These are phyloP conservation scores for Sphaerulina vaccinii DNA, from an alignment of 2,329 filamentous ascomycete species.

Conservation along the genomic window DNA sequence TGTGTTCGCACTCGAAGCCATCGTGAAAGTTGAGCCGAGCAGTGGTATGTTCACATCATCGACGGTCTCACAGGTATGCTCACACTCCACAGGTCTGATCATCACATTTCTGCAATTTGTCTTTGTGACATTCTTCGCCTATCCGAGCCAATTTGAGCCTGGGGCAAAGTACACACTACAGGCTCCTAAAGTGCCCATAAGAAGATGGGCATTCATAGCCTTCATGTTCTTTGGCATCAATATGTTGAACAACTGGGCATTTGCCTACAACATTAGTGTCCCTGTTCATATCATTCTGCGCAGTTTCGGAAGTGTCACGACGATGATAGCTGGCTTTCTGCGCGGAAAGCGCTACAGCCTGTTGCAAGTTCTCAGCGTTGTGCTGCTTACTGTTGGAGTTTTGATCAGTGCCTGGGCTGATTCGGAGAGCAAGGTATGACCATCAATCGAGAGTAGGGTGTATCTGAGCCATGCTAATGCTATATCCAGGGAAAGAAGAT, in stretches of 20 bases:
- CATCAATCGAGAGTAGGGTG: too few species aligned
- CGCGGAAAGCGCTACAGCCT: slow-evolving; percentile 82
- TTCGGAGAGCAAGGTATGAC: slow-evolving; percentile 75
- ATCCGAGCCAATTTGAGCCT: slow-evolving; percentile 46
- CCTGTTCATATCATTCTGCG: slow-evolving; percentile 95
- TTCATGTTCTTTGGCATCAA: slow-evolving; percentile 91
- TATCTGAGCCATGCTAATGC: slow-evolving; percentile 12
- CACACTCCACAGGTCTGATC: slow-evolving; percentile 59
- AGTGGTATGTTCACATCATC: slow-evolving; percentile 61
- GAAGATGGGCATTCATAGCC: slow-evolving; percentile 85
- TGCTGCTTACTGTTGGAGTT: slow-evolving; percentile 81
- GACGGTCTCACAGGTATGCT: neutral
- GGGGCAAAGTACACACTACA: slow-evolving; percentile 71
- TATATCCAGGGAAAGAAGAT: slow-evolving; percentile 43
- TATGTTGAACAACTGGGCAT: slow-evolving; percentile 94
- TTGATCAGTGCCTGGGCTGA: slow-evolving; percentile 88
- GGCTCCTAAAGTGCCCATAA: slow-evolving; percentile 75
- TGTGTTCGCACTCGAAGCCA: slow-evolving; percentile 94
- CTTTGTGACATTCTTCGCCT: slow-evolving; percentile 62
- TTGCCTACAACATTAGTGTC: slow-evolving; percentile 94
- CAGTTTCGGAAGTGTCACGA: slow-evolving; percentile 93
- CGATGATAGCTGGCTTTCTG: slow-evolving; percentile 84
- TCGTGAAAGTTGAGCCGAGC: slow-evolving; percentile 83
- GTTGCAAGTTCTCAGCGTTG: slow-evolving; percentile 77
- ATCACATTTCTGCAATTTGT: slow-evolving; percentile 54